Evolutionary conservation across 2,329 filamentous ascomycete species (phyloP), one percentile per base, ranked within the genome.

Genomic region (Aspergillus sp.): DNA sequence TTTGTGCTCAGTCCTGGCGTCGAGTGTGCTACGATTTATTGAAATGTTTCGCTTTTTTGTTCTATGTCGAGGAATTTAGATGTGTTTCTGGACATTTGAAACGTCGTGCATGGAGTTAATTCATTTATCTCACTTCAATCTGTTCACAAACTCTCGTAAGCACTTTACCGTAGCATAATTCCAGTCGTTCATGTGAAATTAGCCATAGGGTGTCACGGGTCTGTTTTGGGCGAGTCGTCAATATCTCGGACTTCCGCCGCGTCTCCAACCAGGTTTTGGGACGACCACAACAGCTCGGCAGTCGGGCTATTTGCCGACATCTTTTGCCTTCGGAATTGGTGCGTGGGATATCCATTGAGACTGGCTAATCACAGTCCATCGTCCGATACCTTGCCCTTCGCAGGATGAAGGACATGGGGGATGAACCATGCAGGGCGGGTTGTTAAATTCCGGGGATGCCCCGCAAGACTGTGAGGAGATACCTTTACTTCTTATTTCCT

Each of bases 1-100:
- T 62, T 65, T 66, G 66, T 68, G 64, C 68, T 61, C 64, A 65
- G 70, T 66, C 62, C 62, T 66, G 74, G 73, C 74, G 73, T 76
- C 72, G 61, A 70, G 71, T 73, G 71, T 73, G 70, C 64, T 68
- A 70, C 70, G 70, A 73, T 73, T 67, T 65, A 64, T 66, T 65
- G 66, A 69, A 67, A 67, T 69, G 55, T 68, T 67, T 61, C 61
- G 51, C 60, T 65, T 68, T 67, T 62, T 61, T 62, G 67, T 54
- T 63, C 54, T 42, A 65, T 69, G 64, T 70, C 66, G 64, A 68
- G 68, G 66, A 68, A 64, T 70, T 65, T 67, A 66, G 65, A 71
- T 73, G 68, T 72, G 72, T 63, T 68, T 70, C 44, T 67, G 63
- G 55, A 52, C 48, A 44, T 47, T 34, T 30, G 44, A 50, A 42